Conservation (phyloP, 2,329 filamentous ascomycete species). For the Penicillium sp. region DNA sequence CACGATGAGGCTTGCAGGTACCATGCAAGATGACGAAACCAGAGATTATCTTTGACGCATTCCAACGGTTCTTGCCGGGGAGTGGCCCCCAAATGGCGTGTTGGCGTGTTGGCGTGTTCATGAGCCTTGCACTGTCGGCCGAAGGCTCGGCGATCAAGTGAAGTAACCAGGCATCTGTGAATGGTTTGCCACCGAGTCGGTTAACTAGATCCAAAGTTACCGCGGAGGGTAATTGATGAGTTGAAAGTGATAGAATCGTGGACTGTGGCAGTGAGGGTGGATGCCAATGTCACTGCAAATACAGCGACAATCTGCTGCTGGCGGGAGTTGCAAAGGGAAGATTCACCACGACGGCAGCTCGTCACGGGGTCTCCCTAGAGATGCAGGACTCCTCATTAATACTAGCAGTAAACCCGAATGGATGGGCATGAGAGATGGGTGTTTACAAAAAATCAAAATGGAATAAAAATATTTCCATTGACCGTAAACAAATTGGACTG, state of each 20-base stretch:
- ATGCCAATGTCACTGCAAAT: no score
- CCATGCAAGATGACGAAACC: slow-evolving; percentile 1
- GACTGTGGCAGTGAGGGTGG: background rate
- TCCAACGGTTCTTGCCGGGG: slow-evolving; percentile 1
- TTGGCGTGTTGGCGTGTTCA: no score
- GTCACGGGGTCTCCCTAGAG: no score
- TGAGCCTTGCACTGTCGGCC: background rate
- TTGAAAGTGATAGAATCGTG: background rate
- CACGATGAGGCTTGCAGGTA: slow-evolving; percentile 1
- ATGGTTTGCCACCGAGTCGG: slow-evolving; percentile 1
- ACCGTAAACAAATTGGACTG: background rate
- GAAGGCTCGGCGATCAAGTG: background rate
- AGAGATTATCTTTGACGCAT: background rate
- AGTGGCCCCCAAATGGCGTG: background rate
- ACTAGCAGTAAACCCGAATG: no score
- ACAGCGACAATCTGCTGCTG: no score
- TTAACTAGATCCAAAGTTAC: background rate
- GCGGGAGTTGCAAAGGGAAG: background rate
- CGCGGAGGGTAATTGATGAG: background rate
- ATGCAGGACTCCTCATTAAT: no score
- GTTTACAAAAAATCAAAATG: no score
- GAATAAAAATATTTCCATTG: background rate
- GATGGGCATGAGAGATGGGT: no score
- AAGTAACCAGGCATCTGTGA: background rate
- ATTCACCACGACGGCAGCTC: no score